These are phyloP conservation scores for Moesziomyces aphidis DNA, from an alignment of 1,284 basidiomycete genomes.

Conservation along the genomic window DNA sequence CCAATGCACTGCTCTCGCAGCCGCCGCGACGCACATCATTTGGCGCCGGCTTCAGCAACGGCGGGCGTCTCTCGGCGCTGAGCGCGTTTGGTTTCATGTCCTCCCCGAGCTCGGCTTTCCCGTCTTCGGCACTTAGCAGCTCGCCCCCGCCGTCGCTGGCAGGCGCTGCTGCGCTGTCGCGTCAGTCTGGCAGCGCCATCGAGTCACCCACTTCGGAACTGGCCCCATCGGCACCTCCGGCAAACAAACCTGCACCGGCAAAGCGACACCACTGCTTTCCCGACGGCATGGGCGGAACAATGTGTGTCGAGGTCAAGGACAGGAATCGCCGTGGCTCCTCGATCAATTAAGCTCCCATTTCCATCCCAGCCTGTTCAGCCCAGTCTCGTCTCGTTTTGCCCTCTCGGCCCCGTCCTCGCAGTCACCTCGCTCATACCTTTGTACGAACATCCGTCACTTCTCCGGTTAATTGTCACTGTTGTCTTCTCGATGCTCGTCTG, in stretches of 20 bases:
- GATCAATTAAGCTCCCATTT: conserved; percentile 22
- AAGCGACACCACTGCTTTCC: conserved; percentile 49
- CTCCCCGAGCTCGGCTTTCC: background rate
- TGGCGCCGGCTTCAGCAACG: conserved; percentile 25
- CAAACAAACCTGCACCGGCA: conserved; percentile 3
- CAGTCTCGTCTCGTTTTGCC: no score
- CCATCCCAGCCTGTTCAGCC: no score
- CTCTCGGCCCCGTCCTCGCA: background rate
- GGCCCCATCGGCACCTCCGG: conserved; percentile 5
- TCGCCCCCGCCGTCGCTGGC: conserved; percentile 23
- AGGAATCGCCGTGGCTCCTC: conserved; percentile 39
- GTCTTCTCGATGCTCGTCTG: background rate
- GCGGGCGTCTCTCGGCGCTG: conserved; percentile 35
- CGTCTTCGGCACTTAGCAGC: conserved; percentile 12
- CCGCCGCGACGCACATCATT: conserved; percentile 48
- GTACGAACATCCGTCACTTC: background rate
- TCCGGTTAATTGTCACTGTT: background rate
- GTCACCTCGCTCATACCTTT: background rate
- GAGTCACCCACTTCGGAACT: conserved; percentile 21
- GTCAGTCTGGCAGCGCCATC: conserved; percentile 13
- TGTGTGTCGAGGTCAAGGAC: conserved; percentile 45
- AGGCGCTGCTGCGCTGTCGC: conserved; percentile 16
- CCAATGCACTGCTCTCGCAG: conserved; percentile 24
- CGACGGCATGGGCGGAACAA: conserved; percentile 45
- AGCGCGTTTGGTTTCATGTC: conserved; percentile 46